Evolutionary conservation across 192 early-diverging fungal species (phyloP).

Genomic region (Rhizophagus prolifer): DNA sequence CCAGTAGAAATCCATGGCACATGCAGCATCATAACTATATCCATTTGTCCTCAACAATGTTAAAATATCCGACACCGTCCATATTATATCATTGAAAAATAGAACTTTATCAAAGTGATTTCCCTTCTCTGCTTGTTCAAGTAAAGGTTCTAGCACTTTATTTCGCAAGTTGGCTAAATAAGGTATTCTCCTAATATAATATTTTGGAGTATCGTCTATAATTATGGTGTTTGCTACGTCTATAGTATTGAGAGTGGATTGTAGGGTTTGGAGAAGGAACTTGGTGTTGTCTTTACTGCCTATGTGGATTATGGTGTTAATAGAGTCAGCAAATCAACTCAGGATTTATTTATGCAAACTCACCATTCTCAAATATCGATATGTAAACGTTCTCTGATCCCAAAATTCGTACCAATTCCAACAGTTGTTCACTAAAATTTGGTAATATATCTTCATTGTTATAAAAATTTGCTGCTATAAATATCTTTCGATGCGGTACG

Average conservation of each 20-base stretch:
- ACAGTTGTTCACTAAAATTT: not conserved
- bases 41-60: conserved; percentile 9
- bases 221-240: conserved; percentile 23
- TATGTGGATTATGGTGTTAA: too few species aligned
- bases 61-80: not conserved
- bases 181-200: conserved; percentile 13
- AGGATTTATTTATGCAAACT: not conserved
- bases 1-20: conserved; percentile 32
- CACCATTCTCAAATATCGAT: too few species aligned
- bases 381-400: too few species aligned
- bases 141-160: conserved; percentile 8
- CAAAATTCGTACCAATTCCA: too few species aligned
- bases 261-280: too few species aligned
- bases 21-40: conserved; percentile 27
- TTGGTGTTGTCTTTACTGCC: too few species aligned
- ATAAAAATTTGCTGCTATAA: conserved; percentile 29
- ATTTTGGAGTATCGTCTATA: not conserved
- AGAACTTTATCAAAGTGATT: conserved; percentile 14
- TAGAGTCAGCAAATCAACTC: too few species aligned
- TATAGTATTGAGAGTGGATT: not conserved
- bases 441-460: conserved; percentile 27
- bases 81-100: conserved; percentile 32
- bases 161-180: conserved; percentile 18
- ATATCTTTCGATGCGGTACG: conserved; percentile 7
- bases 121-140: not conserved